Percentiles rank a stretch among this genome's conserved stretches.
Evolutionary conservation across 495 filamentous ascomycete species (phyloP).

Genomic region (Trichoderma asperelloides): DNA sequence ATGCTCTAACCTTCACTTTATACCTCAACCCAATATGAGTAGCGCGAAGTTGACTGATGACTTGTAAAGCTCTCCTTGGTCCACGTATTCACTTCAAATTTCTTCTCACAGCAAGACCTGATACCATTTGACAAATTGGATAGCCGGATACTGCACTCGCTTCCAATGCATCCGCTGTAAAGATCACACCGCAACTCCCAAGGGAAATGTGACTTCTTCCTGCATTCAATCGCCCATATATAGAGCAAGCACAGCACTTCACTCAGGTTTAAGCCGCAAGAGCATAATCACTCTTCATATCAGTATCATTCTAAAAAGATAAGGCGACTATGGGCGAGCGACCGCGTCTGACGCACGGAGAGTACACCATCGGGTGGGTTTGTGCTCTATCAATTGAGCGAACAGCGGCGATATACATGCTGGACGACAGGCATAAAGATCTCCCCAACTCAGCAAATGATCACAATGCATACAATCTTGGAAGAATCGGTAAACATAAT

Average conservation of each 20-base stretch:
- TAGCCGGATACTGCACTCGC: too few species aligned
- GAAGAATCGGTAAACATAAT: constrained; percentile 26
- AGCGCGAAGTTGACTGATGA: not conserved
- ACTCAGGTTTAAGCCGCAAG: not conserved
- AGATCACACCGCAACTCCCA: not conserved
- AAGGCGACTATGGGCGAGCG: not conserved
- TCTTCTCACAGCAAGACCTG: too few species aligned
- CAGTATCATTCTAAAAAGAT: not conserved
- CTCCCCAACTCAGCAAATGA: not conserved
- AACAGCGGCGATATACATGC: not conserved
- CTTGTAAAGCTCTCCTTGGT: not conserved
- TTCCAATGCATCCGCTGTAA: not conserved
- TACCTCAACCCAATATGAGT: not conserved
- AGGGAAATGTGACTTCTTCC: not conserved
- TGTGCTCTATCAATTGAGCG: not conserved
- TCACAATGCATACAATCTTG: constrained; percentile 22
- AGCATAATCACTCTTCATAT: not conserved
- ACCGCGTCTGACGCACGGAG: not conserved
- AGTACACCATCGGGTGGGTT: constrained; percentile 2
- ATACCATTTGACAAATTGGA: too few species aligned
- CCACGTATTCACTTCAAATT: not conserved
- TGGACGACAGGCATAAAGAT: not conserved
- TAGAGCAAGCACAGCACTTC: too few species aligned
- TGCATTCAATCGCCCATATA: not conserved
- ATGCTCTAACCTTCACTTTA: not conserved